A percentile compares a stretch with the other conserved stretches of the same genome.
Conservation (phyloP, 768 basidiomycete species). For the Cystobasidium ongulense region DNA sequence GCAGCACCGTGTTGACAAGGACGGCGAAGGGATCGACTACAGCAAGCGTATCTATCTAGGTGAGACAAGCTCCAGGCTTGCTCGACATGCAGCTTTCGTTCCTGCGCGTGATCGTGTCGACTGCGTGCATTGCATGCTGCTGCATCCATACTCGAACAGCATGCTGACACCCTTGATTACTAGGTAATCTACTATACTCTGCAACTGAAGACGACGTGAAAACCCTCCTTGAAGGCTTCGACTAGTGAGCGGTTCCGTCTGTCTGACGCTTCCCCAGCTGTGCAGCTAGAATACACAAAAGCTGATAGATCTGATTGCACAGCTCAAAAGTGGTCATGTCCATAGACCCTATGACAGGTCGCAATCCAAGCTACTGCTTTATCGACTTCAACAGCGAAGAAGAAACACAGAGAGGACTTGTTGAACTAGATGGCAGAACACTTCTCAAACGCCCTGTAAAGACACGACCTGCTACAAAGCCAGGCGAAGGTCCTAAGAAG, state of each 20-base stretch:
- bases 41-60: conserved; percentile 23
- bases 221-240: not conserved
- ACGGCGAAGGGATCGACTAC: not conserved
- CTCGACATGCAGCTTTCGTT: not conserved
- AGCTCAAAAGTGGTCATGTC: conserved; percentile 8
- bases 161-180: not conserved
- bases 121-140: not conserved
- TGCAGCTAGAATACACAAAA: not conserved
- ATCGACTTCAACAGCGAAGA: not conserved
- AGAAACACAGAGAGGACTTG: not conserved
- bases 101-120: not conserved
- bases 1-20: not conserved
- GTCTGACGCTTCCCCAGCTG: not conserved
- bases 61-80: too few species aligned
- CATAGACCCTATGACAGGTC: conserved; percentile 1
- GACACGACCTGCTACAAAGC: not conserved
- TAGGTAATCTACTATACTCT: conserved; percentile 6
- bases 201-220: not conserved
- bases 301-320: not conserved
- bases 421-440: not conserved
- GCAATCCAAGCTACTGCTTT: conserved; percentile 19
- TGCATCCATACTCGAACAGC: not conserved
- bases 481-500: not conserved
- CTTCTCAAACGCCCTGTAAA: conserved; percentile 4
- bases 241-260: not conserved